Conservation (phyloP, 2,329 filamentous ascomycete species). For the Aureobasidium sp. region DNA sequence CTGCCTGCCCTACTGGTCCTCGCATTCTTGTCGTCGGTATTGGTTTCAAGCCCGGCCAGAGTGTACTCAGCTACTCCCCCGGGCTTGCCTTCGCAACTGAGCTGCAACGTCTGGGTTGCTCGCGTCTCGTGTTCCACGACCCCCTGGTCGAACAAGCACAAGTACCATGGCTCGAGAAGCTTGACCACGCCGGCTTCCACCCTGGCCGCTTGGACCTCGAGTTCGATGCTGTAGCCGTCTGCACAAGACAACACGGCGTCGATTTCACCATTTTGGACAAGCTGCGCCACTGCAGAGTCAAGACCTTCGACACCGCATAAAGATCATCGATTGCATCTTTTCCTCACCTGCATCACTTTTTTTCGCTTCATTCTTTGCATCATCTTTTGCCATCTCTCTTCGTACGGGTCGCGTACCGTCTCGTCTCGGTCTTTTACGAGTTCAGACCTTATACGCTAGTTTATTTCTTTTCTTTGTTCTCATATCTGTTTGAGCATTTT, state of each 20-base stretch:
- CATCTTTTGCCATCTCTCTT: not conserved
- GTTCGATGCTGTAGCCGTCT: conserved; percentile 21
- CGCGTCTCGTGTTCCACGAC: conserved; percentile 20
- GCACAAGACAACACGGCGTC: conserved; percentile 20
- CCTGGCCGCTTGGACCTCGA: conserved; percentile 15
- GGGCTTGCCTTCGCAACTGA: conserved; percentile 19
- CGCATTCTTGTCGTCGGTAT: conserved; percentile 21
- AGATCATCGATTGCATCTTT: no score
- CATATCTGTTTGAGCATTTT: not conserved
- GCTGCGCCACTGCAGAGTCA: conserved; percentile 16
- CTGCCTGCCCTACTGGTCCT: conserved; percentile 9
- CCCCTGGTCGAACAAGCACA: conserved; percentile 20
- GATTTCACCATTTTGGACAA: conserved; percentile 20
- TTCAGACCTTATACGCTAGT: conserved; percentile 12
- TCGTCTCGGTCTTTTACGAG: conserved; percentile 11
- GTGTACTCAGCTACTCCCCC: conserved; percentile 20
- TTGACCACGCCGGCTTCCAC: conserved; percentile 17
- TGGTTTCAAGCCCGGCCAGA: conserved; percentile 22
- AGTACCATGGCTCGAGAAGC: conserved; percentile 19
- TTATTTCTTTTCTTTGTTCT: not conserved
- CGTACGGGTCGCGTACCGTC: conserved; percentile 5
- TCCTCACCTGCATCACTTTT: not conserved
- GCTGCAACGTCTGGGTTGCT: conserved; percentile 18
- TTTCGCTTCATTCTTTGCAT: not conserved
- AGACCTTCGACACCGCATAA: conserved; percentile 15